Conservation (phyloP, 1,139 yeast genomes). For the Kluyveromyces marxianus region DNA sequence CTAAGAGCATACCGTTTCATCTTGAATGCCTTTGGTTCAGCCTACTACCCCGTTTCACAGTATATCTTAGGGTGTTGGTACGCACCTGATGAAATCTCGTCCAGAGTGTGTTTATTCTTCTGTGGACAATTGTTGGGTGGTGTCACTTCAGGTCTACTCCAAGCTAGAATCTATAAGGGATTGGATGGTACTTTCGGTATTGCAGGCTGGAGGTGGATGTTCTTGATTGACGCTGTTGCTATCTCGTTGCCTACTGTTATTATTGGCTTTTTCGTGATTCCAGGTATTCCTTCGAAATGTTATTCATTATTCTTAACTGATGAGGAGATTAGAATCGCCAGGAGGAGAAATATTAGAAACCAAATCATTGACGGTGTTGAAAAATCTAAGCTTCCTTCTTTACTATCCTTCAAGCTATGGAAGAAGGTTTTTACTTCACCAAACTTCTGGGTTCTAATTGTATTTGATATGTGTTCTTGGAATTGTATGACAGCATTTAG, state of each 20-base stretch:
- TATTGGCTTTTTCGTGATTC: slow-evolving; percentile 52
- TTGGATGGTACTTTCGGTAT: slow-evolving; percentile 48
- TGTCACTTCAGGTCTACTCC: slow-evolving; percentile 51
- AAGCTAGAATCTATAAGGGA: slow-evolving; percentile 45
- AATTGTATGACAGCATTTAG: slow-evolving; percentile 32
- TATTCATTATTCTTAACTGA: slow-evolving; percentile 46
- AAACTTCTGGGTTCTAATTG: slow-evolving; percentile 29
- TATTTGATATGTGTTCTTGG: slow-evolving; percentile 32
- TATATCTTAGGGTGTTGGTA: slow-evolving; percentile 65
- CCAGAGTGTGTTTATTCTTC: slow-evolving; percentile 31
- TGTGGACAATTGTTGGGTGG: slow-evolving; percentile 50
- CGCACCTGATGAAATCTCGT: slow-evolving; percentile 48
- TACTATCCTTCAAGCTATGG: slow-evolving; percentile 27
- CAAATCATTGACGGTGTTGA: slow-evolving; percentile 25
- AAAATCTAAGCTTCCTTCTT: slow-evolving; percentile 17
- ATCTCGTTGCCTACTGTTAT: slow-evolving; percentile 50
- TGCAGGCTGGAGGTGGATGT: slow-evolving; percentile 75
- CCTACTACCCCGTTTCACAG: slow-evolving; percentile 57
- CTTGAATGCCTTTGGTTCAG: slow-evolving; percentile 57
- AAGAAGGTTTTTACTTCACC: slow-evolving; percentile 27
- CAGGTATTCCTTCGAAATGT: slow-evolving; percentile 57
- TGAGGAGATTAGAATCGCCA: slow-evolving; percentile 57
- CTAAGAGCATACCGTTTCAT: slow-evolving; percentile 53
- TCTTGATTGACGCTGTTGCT: slow-evolving; percentile 58
- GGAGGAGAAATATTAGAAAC: slow-evolving; percentile 43